Evolutionary conservation across 1,284 basidiomycete species (phyloP).

Genomic region (Malassezia brasiliensis): DNA sequence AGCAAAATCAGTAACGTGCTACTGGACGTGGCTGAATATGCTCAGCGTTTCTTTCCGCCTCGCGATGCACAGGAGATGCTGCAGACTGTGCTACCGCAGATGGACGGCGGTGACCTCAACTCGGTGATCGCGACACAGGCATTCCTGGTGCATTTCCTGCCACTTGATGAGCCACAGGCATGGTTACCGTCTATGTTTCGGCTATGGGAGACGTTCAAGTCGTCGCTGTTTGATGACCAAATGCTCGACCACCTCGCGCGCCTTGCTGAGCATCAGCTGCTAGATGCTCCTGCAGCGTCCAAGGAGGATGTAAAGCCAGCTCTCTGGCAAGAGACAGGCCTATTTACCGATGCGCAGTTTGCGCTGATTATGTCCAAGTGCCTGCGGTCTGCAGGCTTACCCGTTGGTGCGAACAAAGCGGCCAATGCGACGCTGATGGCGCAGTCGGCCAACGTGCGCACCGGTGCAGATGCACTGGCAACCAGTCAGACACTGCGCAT

Average conservation of each 20-base stretch:
- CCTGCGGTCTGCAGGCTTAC: constrained; percentile 64
- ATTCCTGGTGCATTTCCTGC: constrained; percentile 45
- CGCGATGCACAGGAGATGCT: constrained; percentile 84
- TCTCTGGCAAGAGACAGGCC: constrained; percentile 65
- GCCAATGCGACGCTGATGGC: constrained; percentile 38
- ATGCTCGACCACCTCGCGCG: constrained; percentile 70
- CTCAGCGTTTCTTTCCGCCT: constrained; percentile 80
- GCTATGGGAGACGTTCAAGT: constrained; percentile 77
- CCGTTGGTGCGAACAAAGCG: constrained; percentile 53
- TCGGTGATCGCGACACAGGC: constrained; percentile 43
- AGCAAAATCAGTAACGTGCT: constrained; percentile 61
- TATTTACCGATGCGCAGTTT: constrained; percentile 81
- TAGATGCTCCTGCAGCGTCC: background rate
- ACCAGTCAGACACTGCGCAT: constrained; percentile 63
- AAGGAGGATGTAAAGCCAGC: constrained; percentile 27
- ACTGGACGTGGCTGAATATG: constrained; percentile 71
- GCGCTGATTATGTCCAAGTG: constrained; percentile 75
- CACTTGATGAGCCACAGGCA: constrained; percentile 35
- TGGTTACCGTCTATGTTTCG: constrained; percentile 55
- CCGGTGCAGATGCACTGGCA: constrained; percentile 53
- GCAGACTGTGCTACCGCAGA: constrained; percentile 60
- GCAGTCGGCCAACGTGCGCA: constrained; percentile 35
- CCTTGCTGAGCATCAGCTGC: constrained; percentile 65
- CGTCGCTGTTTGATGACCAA: constrained; percentile 68
- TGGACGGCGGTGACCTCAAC: constrained; percentile 66